Percentiles rank a stretch among this genome's conserved stretches.
phyloP scores from a whole-genome alignment of 768 basidiomycete species.

The Rhizopogon sp. region DNA sequence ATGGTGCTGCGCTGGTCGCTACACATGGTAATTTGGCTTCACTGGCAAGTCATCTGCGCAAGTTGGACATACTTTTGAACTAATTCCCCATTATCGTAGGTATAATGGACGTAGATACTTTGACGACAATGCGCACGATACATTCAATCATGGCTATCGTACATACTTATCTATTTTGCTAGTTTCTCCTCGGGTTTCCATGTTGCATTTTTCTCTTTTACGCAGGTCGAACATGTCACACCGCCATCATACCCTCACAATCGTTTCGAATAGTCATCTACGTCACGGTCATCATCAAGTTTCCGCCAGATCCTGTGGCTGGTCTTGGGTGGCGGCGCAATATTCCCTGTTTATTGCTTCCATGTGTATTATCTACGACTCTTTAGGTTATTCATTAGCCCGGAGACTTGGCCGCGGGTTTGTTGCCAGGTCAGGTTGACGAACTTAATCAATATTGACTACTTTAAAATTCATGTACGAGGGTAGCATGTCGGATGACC shows the following conservation, averaged over 20 bases:
- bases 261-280: conserved; percentile 17
- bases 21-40: conserved; percentile 16
- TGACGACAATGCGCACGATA: conserved; percentile 28
- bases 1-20: conserved; percentile 17
- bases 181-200: conserved; percentile 20
- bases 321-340: conserved; percentile 8
- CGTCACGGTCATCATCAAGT: conserved; percentile 9
- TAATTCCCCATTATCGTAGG: conserved; percentile 6
- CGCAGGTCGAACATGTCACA: conserved; percentile 27
- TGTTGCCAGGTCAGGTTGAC: conserved; percentile 3
- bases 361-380: conserved; percentile 24
- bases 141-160: conserved; percentile 24
- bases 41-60: neutral
- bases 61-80: neutral
- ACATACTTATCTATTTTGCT: conserved; percentile 28
- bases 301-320: conserved; percentile 1
- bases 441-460: conserved; percentile 10
- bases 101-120: conserved; percentile 18
- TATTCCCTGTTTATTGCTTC: conserved; percentile 22
- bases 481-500: neutral
- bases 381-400: conserved; percentile 22
- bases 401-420: conserved; percentile 5
- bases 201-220: conserved; percentile 17
- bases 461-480: neutral
- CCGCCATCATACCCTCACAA: conserved; percentile 22